phyloP scores from a whole-genome alignment of 495 filamentous ascomycete genomes.

The Aspergillus bridgeri region DNA sequence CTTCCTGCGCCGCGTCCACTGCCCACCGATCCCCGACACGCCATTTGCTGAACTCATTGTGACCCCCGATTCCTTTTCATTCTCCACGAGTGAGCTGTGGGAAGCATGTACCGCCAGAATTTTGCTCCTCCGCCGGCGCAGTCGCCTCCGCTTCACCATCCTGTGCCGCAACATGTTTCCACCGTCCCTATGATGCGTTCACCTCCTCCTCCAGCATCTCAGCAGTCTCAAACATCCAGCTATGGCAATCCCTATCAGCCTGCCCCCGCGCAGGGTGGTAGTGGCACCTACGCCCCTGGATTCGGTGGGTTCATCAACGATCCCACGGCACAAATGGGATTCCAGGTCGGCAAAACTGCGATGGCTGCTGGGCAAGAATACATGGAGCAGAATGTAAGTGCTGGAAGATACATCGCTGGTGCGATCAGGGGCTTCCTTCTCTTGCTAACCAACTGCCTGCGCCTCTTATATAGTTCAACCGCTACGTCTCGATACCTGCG shows the following conservation, averaged over 20 bases:
- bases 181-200: conserved; percentile 98
- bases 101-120: conserved; percentile 73
- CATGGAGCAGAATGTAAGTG: conserved; percentile 80
- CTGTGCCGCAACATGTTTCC: conserved; percentile 96
- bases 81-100: conserved; percentile 4
- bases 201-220: conserved; percentile 78
- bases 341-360: conserved; percentile 89
- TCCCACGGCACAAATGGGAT: conserved; percentile 92
- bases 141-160: conserved; percentile 95
- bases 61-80: not conserved
- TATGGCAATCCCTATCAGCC: conserved; percentile 76
- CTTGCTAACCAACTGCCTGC: conserved; percentile 13
- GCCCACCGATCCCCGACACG: not conserved
- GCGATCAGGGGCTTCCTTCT: not conserved
- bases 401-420: not conserved
- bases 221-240: conserved; percentile 62
- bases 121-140: conserved; percentile 75
- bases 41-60: not conserved
- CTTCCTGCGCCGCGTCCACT: conserved; percentile 2
- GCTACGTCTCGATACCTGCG: conserved; percentile 85
- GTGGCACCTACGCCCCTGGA: conserved; percentile 59
- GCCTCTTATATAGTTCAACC: conserved; percentile 68
- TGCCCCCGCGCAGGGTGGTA: conserved; percentile 45
- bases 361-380: conserved; percentile 86
- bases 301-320: conserved; percentile 93